Conservation (phyloP, 495 filamentous ascomycete species). For the Cudoniella acicularis region DNA sequence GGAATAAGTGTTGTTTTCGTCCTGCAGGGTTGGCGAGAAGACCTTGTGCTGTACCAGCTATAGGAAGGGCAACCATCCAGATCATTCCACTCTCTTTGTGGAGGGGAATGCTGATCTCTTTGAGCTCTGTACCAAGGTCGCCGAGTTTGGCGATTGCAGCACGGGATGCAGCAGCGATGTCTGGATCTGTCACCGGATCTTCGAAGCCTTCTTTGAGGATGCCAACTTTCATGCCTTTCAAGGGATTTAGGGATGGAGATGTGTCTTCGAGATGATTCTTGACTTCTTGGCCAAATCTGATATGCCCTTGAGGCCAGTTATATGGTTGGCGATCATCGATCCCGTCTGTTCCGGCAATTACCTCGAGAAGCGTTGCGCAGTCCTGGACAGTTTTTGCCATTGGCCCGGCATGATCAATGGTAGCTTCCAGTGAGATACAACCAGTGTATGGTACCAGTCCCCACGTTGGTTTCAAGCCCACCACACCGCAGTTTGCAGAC, state of each 20-base stretch:
- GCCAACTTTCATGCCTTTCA: conserved; percentile 50
- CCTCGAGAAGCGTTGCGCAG: conserved; percentile 46
- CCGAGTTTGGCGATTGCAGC: conserved; percentile 42
- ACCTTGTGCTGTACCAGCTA: conserved; percentile 26
- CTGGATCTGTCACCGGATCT: conserved; percentile 37
- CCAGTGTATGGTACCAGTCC: conserved; percentile 47
- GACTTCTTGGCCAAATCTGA: conserved; percentile 29
- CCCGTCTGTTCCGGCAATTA: conserved; percentile 51
- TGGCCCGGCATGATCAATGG: conserved; percentile 45
- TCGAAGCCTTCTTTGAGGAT: conserved; percentile 48
- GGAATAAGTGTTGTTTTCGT: conserved; percentile 31
- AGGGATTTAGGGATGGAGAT: conserved; percentile 13
- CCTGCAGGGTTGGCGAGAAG: conserved; percentile 30
- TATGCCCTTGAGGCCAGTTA: conserved; percentile 36
- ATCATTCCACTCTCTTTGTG: conserved; percentile 44
- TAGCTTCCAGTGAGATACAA: conserved; percentile 41
- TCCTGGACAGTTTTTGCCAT: conserved; percentile 48
- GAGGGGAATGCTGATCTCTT: conserved; percentile 48
- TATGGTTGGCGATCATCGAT: conserved; percentile 52
- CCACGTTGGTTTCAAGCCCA: conserved; percentile 46
- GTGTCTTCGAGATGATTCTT: conserved; percentile 8
- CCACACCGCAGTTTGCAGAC: conserved; percentile 43
- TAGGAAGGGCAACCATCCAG: conserved; percentile 39
- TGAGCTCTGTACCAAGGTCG: conserved; percentile 47
- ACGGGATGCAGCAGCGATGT: conserved; percentile 38